Conservation (phyloP, 768 basidiomycete genomes). For the Crucibulum laeve region DNA sequence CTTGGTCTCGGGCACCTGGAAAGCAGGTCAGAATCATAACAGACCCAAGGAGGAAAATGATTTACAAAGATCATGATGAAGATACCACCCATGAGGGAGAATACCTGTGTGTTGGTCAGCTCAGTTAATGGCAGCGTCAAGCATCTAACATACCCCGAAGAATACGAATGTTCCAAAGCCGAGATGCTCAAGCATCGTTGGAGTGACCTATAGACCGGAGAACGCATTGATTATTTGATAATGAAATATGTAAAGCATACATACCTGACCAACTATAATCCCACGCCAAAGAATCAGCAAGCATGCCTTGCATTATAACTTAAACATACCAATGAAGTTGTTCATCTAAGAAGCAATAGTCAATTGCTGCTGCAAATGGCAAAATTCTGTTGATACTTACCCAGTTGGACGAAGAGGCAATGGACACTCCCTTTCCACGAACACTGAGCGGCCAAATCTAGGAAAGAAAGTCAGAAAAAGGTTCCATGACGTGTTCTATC, state of each 20-base stretch:
- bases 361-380: neutral
- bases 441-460: constrained; percentile 67
- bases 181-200: constrained; percentile 63
- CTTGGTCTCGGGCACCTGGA: constrained; percentile 68
- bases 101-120: constrained; percentile 30
- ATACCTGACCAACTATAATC: constrained; percentile 44
- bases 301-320: neutral
- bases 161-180: constrained; percentile 73
- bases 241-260: neutral
- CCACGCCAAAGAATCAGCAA: neutral
- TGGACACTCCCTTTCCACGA: constrained; percentile 72
- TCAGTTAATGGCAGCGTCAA: constrained; percentile 2
- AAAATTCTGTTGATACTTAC: constrained; percentile 22
- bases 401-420: constrained; percentile 76
- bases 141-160: constrained; percentile 49
- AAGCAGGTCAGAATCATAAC: neutral
- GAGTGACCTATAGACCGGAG: constrained; percentile 48
- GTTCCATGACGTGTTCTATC: neutral
- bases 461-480: neutral
- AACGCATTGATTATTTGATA: neutral
- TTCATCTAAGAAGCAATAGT: constrained; percentile 48
- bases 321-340: constrained; percentile 59
- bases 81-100: constrained; percentile 64
- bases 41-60: constrained; percentile 1
- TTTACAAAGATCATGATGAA: constrained; percentile 64